phyloP scores from a whole-genome alignment of 1,139 yeast species.

The Scheffersomyces illinoinensis region DNA sequence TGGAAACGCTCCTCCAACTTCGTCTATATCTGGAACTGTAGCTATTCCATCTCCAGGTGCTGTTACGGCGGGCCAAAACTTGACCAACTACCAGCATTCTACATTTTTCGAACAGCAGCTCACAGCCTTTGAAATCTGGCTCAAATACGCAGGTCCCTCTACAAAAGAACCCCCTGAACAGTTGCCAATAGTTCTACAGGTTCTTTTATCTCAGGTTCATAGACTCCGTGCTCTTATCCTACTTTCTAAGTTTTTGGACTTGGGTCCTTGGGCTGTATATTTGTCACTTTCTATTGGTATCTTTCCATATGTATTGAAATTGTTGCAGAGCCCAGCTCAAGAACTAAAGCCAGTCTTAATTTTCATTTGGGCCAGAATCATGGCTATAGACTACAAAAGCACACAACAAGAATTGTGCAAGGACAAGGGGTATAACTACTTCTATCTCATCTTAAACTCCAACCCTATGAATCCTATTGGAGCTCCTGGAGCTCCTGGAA shows the following conservation, averaged over 20 bases:
- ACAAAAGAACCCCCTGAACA: slow-evolving; percentile 91
- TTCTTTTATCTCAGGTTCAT: slow-evolving; percentile 89
- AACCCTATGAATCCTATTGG: slow-evolving; percentile 28
- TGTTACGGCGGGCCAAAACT: slow-evolving; percentile 31
- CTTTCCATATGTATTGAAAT: slow-evolving; percentile 88
- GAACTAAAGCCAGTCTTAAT: slow-evolving; percentile 92
- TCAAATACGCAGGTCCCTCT: slow-evolving; percentile 80
- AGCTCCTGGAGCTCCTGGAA: slow-evolving; percentile 30
- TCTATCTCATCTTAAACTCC: slow-evolving; percentile 66
- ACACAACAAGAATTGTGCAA: slow-evolving; percentile 92
- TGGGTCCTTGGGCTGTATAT: slow-evolving; percentile 98
- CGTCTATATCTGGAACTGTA: slow-evolving; percentile 3
- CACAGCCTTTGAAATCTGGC: slow-evolving; percentile 96
- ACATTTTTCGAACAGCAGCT: slow-evolving; percentile 94
- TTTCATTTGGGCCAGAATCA: slow-evolving; percentile 95
- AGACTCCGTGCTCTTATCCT: slow-evolving; percentile 84
- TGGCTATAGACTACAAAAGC: slow-evolving; percentile 90
- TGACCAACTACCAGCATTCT: slow-evolving; percentile 72
- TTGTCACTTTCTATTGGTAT: slow-evolving; percentile 91
- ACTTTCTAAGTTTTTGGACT: slow-evolving; percentile 80
- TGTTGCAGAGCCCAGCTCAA: slow-evolving; percentile 92
- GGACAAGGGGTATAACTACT: slow-evolving; percentile 88
- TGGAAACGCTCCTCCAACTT: slow-evolving; percentile 1
- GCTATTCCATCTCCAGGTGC: slow-evolving; percentile 5
- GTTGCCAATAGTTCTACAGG: slow-evolving; percentile 90